These are phyloP conservation scores for Wickerhamiella lipophila DNA, from an alignment of 805 yeast genomes.

Conservation along the genomic window DNA sequence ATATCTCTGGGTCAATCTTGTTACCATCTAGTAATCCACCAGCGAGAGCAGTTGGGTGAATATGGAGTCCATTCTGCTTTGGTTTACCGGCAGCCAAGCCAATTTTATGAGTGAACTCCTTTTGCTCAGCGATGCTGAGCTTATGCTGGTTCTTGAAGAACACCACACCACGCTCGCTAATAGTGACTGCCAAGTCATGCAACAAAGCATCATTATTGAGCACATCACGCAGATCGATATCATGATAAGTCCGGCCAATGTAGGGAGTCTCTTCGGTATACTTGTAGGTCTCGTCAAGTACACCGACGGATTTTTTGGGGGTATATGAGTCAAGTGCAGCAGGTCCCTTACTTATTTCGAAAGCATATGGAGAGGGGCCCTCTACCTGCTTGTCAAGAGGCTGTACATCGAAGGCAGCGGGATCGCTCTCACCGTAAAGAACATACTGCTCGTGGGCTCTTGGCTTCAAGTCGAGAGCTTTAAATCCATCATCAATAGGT, in stretches of 20 bases:
- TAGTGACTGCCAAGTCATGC: conserved; percentile 35
- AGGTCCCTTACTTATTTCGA: conserved; percentile 6
- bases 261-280: conserved; percentile 12
- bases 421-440: conserved; percentile 13
- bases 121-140: conserved; percentile 23
- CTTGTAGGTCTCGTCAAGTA: conserved; percentile 11
- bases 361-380: conserved; percentile 12
- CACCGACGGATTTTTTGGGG: conserved; percentile 9
- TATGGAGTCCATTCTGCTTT: conserved; percentile 12
- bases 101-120: conserved; percentile 10
- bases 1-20: conserved; percentile 12
- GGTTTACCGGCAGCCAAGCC: conserved; percentile 13
- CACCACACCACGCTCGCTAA: conserved; percentile 39
- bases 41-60: conserved; percentile 14
- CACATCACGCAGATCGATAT: conserved; percentile 23
- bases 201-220: conserved; percentile 15
- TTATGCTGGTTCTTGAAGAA: conserved; percentile 38
- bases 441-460: conserved; percentile 13
- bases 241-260: conserved; percentile 12
- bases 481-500: neutral
- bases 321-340: conserved; percentile 1
- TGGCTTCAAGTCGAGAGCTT: neutral
- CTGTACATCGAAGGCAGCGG: conserved; percentile 1
- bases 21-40: conserved; percentile 10
- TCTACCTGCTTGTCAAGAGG: neutral